Conservation (phyloP, 306 rosid genomes). For the Prosopis cineraria region DNA sequence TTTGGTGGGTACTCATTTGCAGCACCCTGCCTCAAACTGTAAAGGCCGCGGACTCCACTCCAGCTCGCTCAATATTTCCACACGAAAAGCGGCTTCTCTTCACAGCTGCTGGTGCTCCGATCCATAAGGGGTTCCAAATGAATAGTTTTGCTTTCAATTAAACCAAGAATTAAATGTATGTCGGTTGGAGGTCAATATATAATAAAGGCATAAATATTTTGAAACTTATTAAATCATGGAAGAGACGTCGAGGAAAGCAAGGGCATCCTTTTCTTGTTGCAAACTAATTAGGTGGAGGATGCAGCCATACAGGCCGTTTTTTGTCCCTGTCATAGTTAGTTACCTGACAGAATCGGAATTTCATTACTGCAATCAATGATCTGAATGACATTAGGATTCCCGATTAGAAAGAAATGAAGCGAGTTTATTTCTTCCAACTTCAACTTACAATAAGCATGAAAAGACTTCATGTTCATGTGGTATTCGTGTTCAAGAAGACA, state of each 20-base stretch:
- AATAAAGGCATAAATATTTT: not conserved
- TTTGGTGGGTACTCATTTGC: slow-evolving; percentile 19
- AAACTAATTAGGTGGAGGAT: not conserved
- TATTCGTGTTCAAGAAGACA: slow-evolving; percentile 16
- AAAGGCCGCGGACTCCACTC: slow-evolving; percentile 33
- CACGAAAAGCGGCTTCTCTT: not conserved
- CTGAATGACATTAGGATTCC: not conserved
- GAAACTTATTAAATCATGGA: not conserved
- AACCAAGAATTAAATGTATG: not conserved
- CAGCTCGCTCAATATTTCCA: slow-evolving; percentile 10
- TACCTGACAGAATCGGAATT: not conserved
- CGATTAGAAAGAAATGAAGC: slow-evolving; percentile 1
- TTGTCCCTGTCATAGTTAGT: not conserved
- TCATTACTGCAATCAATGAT: not conserved
- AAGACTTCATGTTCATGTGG: slow-evolving; percentile 34
- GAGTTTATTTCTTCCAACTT: slow-evolving; percentile 11
- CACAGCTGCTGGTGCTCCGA: not conserved
- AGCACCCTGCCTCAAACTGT: slow-evolving; percentile 26
- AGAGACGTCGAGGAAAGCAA: not conserved
- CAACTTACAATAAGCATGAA: slow-evolving; percentile 36
- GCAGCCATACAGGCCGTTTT: not conserved
- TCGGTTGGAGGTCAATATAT: not conserved
- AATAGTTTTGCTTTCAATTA: not conserved
- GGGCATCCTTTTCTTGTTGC: not conserved
- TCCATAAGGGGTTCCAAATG: slow-evolving; percentile 29